Base-by-base conservation (phyloP, 2,329 filamentous ascomycete genomes). In the Verticillium nubilum region DNA sequence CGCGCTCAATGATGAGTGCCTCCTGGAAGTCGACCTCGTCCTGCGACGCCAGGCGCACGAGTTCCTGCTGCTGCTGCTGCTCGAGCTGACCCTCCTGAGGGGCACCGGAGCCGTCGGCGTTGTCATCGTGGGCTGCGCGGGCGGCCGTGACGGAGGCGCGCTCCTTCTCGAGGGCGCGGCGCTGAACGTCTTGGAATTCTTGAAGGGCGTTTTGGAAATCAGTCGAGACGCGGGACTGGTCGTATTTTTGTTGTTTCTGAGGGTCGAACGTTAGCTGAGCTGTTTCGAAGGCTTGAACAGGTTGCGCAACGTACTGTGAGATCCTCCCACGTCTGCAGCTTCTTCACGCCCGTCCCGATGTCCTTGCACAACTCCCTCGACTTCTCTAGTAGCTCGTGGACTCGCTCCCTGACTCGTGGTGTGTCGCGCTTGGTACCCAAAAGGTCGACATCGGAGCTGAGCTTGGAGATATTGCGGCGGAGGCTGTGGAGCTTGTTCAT, bases 1-100 rank as follows among this genome's bases (percentile, higher is more conserved):
- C 95, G 58, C 96, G 92, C 80, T 99, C 94, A 62, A 96, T 88
- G 70, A 99, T 99, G 60, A 99, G 80, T 17, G 90, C 88, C 67
- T 99, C 95, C 71, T 99, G 95, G 78, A 97, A 99, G 72, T 99
- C 94, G 52, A 99, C 95, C 70, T 99, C 96, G 67, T 92, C 89
- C 73, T 99, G 95, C 28, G 91, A 85, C 1, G 93, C 95, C 9
- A 98, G 82, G 59, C 91, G 90, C 13, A 90, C 80, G 66, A 93
- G 85, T 66, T 95, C 87, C 68, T 94, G 85, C 66, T 89, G 83
- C 69, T 90, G 87, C 64, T 86, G 81, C 54, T 82, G 80, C 58
- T 74, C 76, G 65, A 68, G 74, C 61, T 70, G 76, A 52, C 76
- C 67, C 37, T 63, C 64, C 28, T 57, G 60, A 50, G 58, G 63